Evolutionary conservation across 2,329 filamentous ascomycete species (phyloP).

Genomic region (Alternaria angustiovoidea): DNA sequence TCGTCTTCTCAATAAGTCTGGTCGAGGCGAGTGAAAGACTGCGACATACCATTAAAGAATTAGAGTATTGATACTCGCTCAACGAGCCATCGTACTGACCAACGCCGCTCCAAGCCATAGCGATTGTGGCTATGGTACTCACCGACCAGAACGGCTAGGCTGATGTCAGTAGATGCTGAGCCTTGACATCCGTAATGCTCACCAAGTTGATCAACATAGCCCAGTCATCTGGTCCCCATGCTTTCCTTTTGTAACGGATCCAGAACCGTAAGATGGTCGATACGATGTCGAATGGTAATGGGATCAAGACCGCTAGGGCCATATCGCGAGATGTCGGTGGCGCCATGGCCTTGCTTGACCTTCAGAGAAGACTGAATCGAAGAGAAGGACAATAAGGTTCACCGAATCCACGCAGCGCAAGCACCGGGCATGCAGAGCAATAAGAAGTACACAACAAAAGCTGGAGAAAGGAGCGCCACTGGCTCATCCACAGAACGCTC

Average conservation of each 20-base stretch:
- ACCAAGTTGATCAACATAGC: slow-evolving; percentile 17
- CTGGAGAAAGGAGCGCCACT: background rate
- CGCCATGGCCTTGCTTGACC: slow-evolving; percentile 3
- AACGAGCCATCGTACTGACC: slow-evolving; percentile 8
- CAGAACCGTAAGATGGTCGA: slow-evolving; percentile 13
- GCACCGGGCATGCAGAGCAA: background rate
- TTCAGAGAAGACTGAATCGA: background rate
- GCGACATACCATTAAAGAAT: background rate
- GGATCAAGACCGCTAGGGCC: slow-evolving; percentile 10
- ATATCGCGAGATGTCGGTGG: slow-evolving; percentile 14
- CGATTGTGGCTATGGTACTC: slow-evolving; percentile 10
- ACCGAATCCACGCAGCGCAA: background rate
- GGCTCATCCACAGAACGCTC: background rate
- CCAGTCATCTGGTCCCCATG: slow-evolving; percentile 16
- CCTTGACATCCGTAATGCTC: background rate
- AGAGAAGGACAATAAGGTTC: background rate
- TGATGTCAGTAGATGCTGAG: background rate
- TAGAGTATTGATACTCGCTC: slow-evolving; percentile 6
- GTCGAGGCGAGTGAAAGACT: background rate
- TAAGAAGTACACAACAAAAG: background rate
- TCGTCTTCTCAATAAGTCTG: background rate
- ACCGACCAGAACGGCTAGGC: slow-evolving; percentile 11
- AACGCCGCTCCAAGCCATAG: slow-evolving; percentile 14
- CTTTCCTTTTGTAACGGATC: slow-evolving; percentile 13
- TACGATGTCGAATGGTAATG: slow-evolving; percentile 7